Percentiles rank a stretch among this genome's conserved stretches.
Conservation (phyloP, 2,329 filamentous ascomycete genomes). For the Ceratocystis huliohia region DNA sequence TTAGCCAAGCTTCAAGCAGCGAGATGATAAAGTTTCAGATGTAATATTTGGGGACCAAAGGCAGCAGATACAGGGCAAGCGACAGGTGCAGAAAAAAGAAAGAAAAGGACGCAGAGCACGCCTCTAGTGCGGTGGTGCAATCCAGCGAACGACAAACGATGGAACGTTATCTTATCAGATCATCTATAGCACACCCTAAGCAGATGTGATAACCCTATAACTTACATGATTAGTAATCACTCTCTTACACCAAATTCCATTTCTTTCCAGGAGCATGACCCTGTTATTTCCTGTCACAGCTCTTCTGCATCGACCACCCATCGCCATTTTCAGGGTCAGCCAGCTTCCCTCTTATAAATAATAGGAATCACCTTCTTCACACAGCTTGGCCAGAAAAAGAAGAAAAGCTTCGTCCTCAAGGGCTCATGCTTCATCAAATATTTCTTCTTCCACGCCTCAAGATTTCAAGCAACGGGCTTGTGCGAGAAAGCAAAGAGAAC, state of each 20-base stretch:
- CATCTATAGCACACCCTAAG: conserved; percentile 10
- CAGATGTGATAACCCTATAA: not conserved
- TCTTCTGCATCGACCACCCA: not conserved
- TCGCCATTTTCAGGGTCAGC: not conserved
- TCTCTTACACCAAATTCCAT: not conserved
- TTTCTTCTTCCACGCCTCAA: not conserved
- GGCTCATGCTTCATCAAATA: not conserved
- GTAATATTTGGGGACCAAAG: not conserved
- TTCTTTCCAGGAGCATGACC: not conserved
- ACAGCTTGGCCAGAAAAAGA: not conserved
- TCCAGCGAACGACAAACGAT: not conserved
- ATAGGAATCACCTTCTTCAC: not conserved
- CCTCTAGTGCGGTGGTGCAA: not conserved
- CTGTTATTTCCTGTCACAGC: not conserved
- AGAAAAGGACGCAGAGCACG: not conserved
- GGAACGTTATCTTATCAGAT: conserved; percentile 20
- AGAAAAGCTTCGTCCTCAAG: not conserved
- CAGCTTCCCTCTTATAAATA: not conserved
- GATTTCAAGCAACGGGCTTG: not conserved
- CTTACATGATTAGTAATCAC: not conserved
- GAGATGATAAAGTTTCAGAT: not conserved
- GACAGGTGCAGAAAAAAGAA: not conserved
- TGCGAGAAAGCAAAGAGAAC: not conserved
- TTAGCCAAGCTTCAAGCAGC: conserved; percentile 3
- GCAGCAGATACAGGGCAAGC: not conserved